Evolutionary conservation across 768 basidiomycete species (phyloP).

Genomic region (Lentinula detonsa): DNA sequence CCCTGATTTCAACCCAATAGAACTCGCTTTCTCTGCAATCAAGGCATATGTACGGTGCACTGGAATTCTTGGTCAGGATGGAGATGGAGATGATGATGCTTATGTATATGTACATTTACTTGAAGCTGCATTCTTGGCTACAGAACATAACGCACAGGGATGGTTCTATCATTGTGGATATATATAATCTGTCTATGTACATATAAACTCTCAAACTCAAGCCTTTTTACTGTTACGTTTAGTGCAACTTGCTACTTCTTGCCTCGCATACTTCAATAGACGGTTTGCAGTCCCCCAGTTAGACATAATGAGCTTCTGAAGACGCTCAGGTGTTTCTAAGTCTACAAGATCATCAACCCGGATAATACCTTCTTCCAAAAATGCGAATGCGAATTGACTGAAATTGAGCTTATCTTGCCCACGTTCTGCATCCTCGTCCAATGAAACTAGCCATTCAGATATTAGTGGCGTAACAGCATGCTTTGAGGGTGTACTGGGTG

Average conservation of each 20-base stretch:
- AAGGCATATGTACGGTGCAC: constrained; percentile 13
- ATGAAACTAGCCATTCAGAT: too few relatives aligned
- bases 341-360: neutral
- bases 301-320: neutral
- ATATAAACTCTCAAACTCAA: too few relatives aligned
- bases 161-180: constrained; percentile 10
- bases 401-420: too few relatives aligned
- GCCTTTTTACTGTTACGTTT: too few relatives aligned
- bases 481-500: too few relatives aligned
- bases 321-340: too few relatives aligned
- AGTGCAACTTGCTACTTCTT: too few relatives aligned
- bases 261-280: constrained; percentile 1
- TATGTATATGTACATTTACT: constrained; percentile 9
- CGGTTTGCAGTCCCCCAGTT: neutral
- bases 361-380: too few relatives aligned
- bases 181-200: neutral
- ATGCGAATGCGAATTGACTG: too few relatives aligned
- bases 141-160: neutral
- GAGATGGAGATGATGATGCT: neutral
- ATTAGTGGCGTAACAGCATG: too few relatives aligned
- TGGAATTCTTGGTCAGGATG: neutral
- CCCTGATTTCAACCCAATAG: constrained; percentile 22
- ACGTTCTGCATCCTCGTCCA: too few relatives aligned
- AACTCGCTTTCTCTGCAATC: constrained; percentile 15
- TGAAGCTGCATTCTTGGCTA: constrained; percentile 3